Evolutionary conservation across 176 grass and related monocot species (phyloP).

Genomic region (Juncus effusus): DNA sequence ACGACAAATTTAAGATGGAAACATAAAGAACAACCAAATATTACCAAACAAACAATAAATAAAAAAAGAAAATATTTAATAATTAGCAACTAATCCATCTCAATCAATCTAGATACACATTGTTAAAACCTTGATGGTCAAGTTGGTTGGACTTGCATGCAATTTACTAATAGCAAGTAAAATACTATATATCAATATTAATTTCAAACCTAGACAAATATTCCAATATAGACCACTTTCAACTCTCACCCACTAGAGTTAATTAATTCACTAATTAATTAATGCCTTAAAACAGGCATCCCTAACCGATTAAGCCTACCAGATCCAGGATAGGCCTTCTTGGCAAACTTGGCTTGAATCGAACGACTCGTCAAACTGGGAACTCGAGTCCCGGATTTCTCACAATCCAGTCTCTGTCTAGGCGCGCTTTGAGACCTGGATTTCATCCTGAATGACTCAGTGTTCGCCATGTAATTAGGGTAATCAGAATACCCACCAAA

Average conservation of each 20-base stretch:
- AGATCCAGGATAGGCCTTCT: constrained; percentile 70
- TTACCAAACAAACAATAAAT: not conserved
- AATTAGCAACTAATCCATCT: constrained; percentile 12
- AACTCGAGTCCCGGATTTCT: constrained; percentile 52
- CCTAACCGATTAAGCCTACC: constrained; percentile 66
- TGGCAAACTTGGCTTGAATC: constrained; percentile 57
- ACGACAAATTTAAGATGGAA: not conserved
- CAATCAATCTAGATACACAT: constrained; percentile 1
- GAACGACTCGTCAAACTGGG: constrained; percentile 39
- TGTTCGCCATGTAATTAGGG: constrained; percentile 98
- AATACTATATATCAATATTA: too few relatives aligned
- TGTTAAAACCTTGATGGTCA: not conserved
- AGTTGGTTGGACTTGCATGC: too few relatives aligned
- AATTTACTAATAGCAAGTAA: too few relatives aligned
- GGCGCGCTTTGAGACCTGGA: constrained; percentile 83
- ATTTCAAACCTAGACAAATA: too few relatives aligned
- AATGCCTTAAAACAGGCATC: constrained; percentile 45
- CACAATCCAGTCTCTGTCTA: constrained; percentile 57
- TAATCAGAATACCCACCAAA: constrained; percentile 77
- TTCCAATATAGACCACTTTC: too few relatives aligned
- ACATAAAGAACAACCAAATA: not conserved
- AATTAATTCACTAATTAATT: constrained; percentile 16
- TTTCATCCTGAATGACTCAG: constrained; percentile 83
- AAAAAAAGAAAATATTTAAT: not conserved
- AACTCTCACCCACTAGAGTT: not conserved